A percentile compares a stretch with the other conserved stretches of the same genome.
Conservation (phyloP, 345 rosid species). For the Erysimum cheiranthoides region DNA sequence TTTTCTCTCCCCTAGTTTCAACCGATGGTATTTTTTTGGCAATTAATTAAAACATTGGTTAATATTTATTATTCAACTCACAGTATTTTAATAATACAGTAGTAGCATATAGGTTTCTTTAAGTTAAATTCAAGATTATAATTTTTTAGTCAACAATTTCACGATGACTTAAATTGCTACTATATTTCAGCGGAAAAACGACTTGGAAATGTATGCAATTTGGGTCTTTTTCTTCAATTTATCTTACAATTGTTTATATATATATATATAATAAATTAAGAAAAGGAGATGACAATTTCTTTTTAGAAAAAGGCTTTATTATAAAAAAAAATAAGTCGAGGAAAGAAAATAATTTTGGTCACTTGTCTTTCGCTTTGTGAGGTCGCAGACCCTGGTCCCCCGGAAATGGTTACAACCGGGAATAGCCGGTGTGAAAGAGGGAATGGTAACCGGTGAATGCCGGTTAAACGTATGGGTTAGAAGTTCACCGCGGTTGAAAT, state of each 20-base stretch:
- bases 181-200: conserved; percentile 1
- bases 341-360: conserved; percentile 35
- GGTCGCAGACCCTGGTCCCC: conserved; percentile 52
- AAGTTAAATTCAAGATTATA: background rate
- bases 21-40: background rate
- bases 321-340: conserved; percentile 1
- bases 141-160: background rate
- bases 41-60: too few relatives aligned
- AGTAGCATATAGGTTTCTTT: background rate
- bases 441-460: conserved; percentile 52
- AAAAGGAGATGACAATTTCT: background rate
- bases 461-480: conserved; percentile 63
- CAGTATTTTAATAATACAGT: background rate
- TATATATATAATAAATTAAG: background rate
- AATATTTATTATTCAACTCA: background rate
- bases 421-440: conserved; percentile 45
- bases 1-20: background rate
- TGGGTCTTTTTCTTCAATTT: background rate
- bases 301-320: background rate
- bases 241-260: background rate
- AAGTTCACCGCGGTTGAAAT: conserved; percentile 85
- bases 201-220: background rate
- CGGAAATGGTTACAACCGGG: conserved; percentile 50
- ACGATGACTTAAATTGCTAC: conserved; percentile 1
- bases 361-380: conserved; percentile 38